Evolutionary conservation across 1,284 basidiomycete species (phyloP).

Genomic region (Golubevia pallescens): DNA sequence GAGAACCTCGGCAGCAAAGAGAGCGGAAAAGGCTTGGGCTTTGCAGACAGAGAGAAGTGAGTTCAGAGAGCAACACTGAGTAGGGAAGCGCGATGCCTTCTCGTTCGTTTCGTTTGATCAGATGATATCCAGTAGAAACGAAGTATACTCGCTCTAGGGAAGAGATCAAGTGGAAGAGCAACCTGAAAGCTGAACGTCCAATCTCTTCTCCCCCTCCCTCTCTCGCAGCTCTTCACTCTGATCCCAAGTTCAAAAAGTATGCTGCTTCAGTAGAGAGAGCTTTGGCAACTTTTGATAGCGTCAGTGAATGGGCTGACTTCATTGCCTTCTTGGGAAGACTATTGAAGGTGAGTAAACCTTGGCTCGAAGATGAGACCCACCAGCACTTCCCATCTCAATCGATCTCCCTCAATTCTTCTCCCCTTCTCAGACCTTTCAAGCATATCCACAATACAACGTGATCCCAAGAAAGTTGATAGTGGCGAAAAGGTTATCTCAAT

Average conservation of each 20-base stretch:
- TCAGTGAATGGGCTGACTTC: constrained; percentile 99
- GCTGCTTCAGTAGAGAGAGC: constrained; percentile 87
- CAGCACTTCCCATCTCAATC: background rate
- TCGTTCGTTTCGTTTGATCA: background rate
- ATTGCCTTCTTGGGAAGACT: constrained; percentile 95
- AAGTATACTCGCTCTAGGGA: background rate
- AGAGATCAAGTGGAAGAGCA: background rate
- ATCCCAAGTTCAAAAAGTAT: constrained; percentile 97
- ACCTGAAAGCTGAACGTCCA: background rate
- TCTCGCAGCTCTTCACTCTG: constrained; percentile 64
- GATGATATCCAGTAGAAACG: background rate
- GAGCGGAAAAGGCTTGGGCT: constrained; percentile 55
- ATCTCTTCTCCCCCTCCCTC: background rate
- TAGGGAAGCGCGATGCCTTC: too few relatives aligned
- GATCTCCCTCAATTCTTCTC: background rate
- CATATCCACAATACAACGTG: constrained; percentile 87
- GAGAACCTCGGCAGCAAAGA: constrained; percentile 49
- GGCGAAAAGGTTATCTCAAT: constrained; percentile 92
- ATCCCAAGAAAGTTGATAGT: constrained; percentile 94
- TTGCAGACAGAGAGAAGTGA: constrained; percentile 44
- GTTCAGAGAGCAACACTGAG: constrained; percentile 6
- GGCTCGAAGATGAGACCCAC: background rate
- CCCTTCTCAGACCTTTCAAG: constrained; percentile 79
- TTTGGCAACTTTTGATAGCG: constrained; percentile 89
- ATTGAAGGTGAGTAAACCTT: constrained; percentile 75